Conservation (phyloP, 1,139 yeast species). For the Saccharomyces uvarum region DNA sequence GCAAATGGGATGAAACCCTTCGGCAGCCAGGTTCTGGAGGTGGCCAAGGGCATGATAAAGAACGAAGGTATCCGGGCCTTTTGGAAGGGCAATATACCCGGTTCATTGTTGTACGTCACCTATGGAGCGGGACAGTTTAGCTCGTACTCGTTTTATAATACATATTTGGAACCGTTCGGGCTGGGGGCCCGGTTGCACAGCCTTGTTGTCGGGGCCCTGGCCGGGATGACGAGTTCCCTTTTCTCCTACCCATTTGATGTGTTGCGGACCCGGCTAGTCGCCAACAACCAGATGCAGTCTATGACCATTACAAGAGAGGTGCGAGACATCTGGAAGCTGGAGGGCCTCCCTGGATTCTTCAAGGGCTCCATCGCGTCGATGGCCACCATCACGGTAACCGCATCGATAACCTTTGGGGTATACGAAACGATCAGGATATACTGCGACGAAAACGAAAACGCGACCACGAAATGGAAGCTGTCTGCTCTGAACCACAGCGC, state of each 20-base stretch:
- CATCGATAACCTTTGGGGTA: conserved; percentile 63
- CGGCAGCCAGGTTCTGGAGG: conserved; percentile 30
- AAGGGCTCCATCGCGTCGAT: conserved; percentile 59
- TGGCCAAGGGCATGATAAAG: conserved; percentile 34
- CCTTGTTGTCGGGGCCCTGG: conserved; percentile 61
- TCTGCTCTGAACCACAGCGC: conserved; percentile 51
- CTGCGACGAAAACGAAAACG: conserved; percentile 16
- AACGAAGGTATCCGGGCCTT: conserved; percentile 57
- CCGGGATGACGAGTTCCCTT: conserved; percentile 69
- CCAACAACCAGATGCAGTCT: conserved; percentile 35
- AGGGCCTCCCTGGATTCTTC: conserved; percentile 54
- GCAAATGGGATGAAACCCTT: conserved; percentile 23
- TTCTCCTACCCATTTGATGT: conserved; percentile 84
- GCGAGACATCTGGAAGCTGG: conserved; percentile 37
- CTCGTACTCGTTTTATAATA: conserved; percentile 53
- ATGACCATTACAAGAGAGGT: conserved; percentile 32
- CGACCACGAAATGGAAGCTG: conserved; percentile 3
- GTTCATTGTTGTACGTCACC: conserved; percentile 71
- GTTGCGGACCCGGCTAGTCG: conserved; percentile 74
- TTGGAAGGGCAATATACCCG: conserved; percentile 96
- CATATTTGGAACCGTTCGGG: conserved; percentile 33
- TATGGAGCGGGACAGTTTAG: conserved; percentile 86
- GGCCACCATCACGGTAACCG: conserved; percentile 53
- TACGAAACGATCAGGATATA: conserved; percentile 40
- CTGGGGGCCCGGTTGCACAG: conserved; percentile 28